Base-by-base conservation (phyloP, 768 basidiomycete species). In the Boletus pseudo-olivaceus region DNA sequence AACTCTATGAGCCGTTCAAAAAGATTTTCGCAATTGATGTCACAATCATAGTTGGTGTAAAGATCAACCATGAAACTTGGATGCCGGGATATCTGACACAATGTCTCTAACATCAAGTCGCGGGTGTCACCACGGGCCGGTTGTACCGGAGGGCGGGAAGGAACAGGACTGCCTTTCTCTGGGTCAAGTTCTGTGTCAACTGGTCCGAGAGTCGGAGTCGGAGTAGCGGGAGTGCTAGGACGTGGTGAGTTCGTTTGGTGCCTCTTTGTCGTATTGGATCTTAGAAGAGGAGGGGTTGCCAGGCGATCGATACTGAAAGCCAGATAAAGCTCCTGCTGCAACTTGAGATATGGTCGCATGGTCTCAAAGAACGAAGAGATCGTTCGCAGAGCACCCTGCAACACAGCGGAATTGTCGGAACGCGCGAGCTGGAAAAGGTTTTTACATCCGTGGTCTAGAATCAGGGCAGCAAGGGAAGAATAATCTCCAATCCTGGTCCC, bases 11-110 rank as follows among this genome's bases (percentile, higher is more conserved):
- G 73, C 15, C 91, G 79, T 67, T 98, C 95, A 62, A 95, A 96
- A 52, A 98, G 72, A 68, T 98, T 96, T 74, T 98, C 97, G 69
- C 92, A 93, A 65, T 98, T 96, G 59, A 89, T 84, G 64, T 97
- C 93, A 65, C 94, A 98, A 67, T 99, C 97, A 70, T 98, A 99
- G 69, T 98, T 99, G 51, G 85, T 80, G 75, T 93, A 99, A 14
- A 97, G 76, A 64, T 98, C 93, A 43, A 96, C 91, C 89, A 97
- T 93, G 75, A 96, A 95, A 66, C 87, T 90, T 2, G 90, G 83
- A 62, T 89, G 84, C 3, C 88, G 78, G 15, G 90, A 87, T 41
- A 95, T 82, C 50, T 90, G 87, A 50, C 81, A 81, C 26, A 98
- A 74, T 5, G 89, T 89, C 70, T 98, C 96, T 54, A 99, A 75